A percentile compares a stretch with the other conserved stretches of the same genome.
phyloP scores from a whole-genome alignment of 2,329 filamentous ascomycete species.

The Alternaria angustiovoidea region DNA sequence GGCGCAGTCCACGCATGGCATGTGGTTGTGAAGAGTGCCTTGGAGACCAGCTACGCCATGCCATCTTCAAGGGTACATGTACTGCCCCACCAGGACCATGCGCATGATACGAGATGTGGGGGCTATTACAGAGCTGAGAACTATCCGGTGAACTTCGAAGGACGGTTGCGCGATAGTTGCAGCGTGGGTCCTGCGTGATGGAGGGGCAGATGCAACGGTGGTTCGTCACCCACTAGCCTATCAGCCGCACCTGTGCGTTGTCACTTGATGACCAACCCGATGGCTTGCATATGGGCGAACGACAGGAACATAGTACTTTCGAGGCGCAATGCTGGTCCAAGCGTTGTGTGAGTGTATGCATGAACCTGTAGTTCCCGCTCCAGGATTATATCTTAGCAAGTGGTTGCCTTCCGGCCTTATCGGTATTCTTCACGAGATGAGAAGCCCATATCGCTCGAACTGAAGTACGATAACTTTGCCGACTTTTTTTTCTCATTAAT shows the following conservation, averaged over 20 bases:
- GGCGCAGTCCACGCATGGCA: not conserved
- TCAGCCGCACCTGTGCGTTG: not conserved
- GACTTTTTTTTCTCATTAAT: not conserved
- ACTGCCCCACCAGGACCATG: not conserved
- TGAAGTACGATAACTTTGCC: too few relatives aligned
- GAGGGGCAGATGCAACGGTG: not conserved
- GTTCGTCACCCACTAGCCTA: not conserved
- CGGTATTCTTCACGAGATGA: not conserved
- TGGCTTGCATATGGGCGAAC: constrained; percentile 4
- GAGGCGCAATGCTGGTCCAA: not conserved
- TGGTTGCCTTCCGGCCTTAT: not conserved
- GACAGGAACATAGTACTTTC: not conserved
- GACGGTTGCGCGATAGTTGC: not conserved
- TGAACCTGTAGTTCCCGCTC: not conserved
- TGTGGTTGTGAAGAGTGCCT: not conserved
- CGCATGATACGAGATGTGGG: not conserved
- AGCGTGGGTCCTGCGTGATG: not conserved
- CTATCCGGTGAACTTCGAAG: not conserved
- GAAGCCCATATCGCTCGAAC: not conserved
- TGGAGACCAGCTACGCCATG: not conserved
- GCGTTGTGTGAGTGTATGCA: not conserved
- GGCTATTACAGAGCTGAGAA: not conserved
- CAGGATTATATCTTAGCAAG: not conserved
- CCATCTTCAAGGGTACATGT: not conserved
- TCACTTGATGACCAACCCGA: not conserved